phyloP scores from a whole-genome alignment of 108 stramenopile species.

The Nitzschia sp. region DNA sequence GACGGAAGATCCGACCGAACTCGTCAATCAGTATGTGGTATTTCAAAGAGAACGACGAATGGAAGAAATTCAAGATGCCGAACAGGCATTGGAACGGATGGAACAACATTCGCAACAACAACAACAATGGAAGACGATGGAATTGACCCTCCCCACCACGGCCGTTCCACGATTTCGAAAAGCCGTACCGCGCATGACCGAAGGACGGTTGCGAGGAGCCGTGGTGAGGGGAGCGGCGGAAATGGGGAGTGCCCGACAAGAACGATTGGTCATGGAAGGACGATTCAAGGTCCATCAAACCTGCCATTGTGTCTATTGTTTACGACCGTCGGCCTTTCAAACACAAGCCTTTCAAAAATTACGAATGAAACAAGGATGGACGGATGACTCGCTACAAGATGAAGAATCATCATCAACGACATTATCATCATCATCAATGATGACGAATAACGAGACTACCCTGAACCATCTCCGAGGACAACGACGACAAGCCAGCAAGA shows the following conservation, averaged over 20 bases:
- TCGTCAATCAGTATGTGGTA: slow-evolving; percentile 5
- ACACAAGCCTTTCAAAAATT: slow-evolving; percentile 22
- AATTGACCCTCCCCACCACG: slow-evolving; percentile 4
- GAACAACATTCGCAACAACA: slow-evolving; percentile 2
- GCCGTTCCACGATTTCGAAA: slow-evolving; percentile 9
- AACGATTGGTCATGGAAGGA: background rate
- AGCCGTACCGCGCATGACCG: slow-evolving; percentile 5
- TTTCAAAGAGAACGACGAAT: background rate
- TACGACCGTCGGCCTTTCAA: slow-evolving; percentile 11
- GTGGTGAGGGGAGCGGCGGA: background rate
- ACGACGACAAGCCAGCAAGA: background rate
- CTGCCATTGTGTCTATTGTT: slow-evolving; percentile 11
- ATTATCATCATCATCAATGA: background rate
- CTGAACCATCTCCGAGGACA: background rate
- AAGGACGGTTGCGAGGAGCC: background rate
- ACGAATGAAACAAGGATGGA: slow-evolving; percentile 1
- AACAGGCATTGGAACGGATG: slow-evolving; percentile 10
- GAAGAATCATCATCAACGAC: background rate
- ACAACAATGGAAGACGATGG: background rate
- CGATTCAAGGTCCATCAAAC: background rate
- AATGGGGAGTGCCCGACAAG: background rate
- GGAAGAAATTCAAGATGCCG: background rate
- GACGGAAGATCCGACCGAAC: slow-evolving; percentile 3
- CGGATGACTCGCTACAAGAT: slow-evolving; percentile 5
- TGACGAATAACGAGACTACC: background rate